Percentiles rank a stretch among this genome's conserved stretches.
Conservation (phyloP, 2,329 filamentous ascomycete species). For the Helicocarpus griseus region DNA sequence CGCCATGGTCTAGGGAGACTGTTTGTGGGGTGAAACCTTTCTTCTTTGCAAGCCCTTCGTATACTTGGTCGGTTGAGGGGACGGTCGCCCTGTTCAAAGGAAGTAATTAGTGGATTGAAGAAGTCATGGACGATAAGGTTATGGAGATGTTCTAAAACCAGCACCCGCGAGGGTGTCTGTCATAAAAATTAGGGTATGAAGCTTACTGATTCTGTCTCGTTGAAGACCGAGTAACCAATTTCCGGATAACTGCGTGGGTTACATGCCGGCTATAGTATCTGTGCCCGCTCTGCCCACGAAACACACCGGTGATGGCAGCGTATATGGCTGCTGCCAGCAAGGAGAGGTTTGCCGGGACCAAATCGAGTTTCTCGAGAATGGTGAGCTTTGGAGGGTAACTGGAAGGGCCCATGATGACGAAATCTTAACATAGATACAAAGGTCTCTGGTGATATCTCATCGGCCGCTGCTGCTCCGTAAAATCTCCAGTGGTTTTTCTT, state of each 20-base stretch:
- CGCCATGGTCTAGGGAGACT: constrained; percentile 22
- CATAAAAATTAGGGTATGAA: background rate
- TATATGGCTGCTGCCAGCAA: constrained; percentile 20
- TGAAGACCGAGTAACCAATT: constrained; percentile 16
- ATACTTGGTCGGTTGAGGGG: constrained; percentile 18
- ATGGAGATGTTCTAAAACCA: background rate
- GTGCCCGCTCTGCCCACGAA: constrained; percentile 29
- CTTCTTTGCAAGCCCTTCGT: constrained; percentile 18
- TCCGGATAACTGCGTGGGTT: constrained; percentile 22
- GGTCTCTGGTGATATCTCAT: no score
- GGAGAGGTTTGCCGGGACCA: constrained; percentile 19
- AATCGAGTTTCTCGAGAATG: constrained; percentile 26
- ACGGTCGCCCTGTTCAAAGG: constrained; percentile 16
- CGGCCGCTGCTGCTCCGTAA: no score
- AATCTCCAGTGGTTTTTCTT: no score
- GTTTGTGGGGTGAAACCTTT: constrained; percentile 20
- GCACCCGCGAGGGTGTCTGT: background rate
- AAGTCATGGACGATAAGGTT: background rate
- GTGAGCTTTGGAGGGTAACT: constrained; percentile 19
- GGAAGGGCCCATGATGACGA: constrained; percentile 3
- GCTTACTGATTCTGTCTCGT: constrained; percentile 25
- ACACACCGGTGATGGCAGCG: constrained; percentile 26
- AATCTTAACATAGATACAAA: background rate
- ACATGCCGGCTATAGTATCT: constrained; percentile 28
- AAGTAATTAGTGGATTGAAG: background rate